Base-by-base conservation (phyloP, 169 alveolate species). In the Cryptosporidium ubiquitum region DNA sequence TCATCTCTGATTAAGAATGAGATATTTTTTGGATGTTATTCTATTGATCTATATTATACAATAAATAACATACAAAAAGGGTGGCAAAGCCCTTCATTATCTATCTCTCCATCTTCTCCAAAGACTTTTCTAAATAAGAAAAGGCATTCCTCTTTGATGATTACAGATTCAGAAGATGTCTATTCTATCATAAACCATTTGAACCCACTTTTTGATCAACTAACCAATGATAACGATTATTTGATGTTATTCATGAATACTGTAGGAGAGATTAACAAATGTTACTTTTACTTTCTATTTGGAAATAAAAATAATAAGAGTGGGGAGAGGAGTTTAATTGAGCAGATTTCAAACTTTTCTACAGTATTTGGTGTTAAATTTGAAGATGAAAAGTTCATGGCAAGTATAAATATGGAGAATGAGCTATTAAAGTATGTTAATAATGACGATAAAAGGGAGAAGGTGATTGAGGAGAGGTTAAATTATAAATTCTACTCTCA, bases 1-100 rank as follows among this genome's bases (percentile, higher is more conserved):
- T 60, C 37, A 29, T 79, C 79, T 44, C 68, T 60, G 29, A 44
- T 79, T 14, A 79, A 61, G 20, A 64, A 79, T 47, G 89, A 79
- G 47, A 79, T 79, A 37, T 79, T 79, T 47, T 79, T 79, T 58
- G 89, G 89, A 7, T 79, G 89, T 35, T 79, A 79, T 31, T 61
- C 79, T 7, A 79, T 79, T 44, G 89, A 79, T 64, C 55, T 79
- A 5, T 79, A 79, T 64, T 61, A 58, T 39, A 42, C 75, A 39
- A 79, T 79, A 42, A 58, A 79, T 23, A 58, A 44, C 52, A 79
- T 79, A 31, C 89, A 79, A 37, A 58, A 79, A n/a, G 89, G 89
- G 1, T 64, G 73, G 58, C 69, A 79, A 9, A 64, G 68, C 0
- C 73, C 75, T n/a, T 79, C 89, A 39, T 23, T 79, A 16, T 60